Evolutionary conservation across 2,329 filamentous ascomycete genomes (phyloP).

Genomic region (Aspergillus spinulosporus): DNA sequence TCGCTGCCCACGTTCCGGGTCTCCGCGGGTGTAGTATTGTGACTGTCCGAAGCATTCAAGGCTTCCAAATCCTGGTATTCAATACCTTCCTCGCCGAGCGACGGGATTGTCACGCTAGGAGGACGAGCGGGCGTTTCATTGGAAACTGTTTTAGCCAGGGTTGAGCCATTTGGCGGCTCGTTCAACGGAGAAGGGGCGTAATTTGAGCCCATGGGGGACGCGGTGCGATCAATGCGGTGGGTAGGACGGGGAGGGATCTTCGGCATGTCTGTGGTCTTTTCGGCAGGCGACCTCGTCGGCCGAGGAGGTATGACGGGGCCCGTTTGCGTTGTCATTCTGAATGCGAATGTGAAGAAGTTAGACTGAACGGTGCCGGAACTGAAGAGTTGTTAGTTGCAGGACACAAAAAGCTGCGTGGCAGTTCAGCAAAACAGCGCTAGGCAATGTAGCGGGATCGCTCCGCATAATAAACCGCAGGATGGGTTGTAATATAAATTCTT

Average conservation of each 20-base stretch:
- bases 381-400: constrained; percentile 1
- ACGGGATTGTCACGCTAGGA: constrained; percentile 77
- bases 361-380: constrained; percentile 4
- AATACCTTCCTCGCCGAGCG: constrained; percentile 82
- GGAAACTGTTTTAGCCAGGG: constrained; percentile 34
- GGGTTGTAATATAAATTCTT: too few relatives aligned
- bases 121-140: constrained; percentile 56
- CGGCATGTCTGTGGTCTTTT: constrained; percentile 57
- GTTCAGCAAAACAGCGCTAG: neutral
- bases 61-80: constrained; percentile 72
- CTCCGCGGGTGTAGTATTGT: constrained; percentile 61
- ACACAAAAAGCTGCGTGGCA: neutral
- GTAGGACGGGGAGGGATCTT: constrained; percentile 75
- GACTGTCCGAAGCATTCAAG: constrained; percentile 45
- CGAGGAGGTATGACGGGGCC: constrained; percentile 63
- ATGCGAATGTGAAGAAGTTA: neutral
- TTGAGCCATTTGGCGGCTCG: constrained; percentile 55
- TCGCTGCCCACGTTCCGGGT: constrained; percentile 77
- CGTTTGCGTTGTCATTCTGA: constrained; percentile 45
- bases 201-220: constrained; percentile 73
- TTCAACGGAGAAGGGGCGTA: constrained; percentile 87
- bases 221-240: constrained; percentile 68
- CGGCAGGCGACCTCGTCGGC: constrained; percentile 56
- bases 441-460: neutral
- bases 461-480: neutral